phyloP scores from a whole-genome alignment of 371 early-diverging fungal species.

The Lichtheimia ramosa region DNA sequence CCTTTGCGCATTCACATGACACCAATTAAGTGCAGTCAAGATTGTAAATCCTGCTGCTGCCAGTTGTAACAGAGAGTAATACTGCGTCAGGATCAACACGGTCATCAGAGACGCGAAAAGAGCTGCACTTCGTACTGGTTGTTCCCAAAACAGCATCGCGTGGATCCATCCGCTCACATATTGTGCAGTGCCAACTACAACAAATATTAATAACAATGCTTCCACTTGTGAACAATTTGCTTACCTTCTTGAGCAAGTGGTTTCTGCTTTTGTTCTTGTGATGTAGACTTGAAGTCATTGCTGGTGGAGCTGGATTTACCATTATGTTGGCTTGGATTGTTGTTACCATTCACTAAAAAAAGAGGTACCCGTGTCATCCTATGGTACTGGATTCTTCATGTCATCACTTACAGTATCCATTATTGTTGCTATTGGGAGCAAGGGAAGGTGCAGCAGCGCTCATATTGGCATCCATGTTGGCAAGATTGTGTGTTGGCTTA shows the following conservation, averaged over 20 bases:
- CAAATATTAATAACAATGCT: no score
- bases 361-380: no score
- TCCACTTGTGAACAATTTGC: no score
- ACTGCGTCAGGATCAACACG: slow-evolving; percentile 49
- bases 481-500: background rate
- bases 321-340: no score
- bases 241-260: no score
- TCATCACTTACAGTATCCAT: background rate
- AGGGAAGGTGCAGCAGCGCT: background rate
- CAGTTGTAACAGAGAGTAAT: slow-evolving; percentile 57
- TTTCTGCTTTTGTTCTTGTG: background rate
- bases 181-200: slow-evolving; percentile 14
- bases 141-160: slow-evolving; percentile 58
- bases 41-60: slow-evolving; percentile 49
- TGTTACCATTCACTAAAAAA: no score
- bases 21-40: slow-evolving; percentile 50
- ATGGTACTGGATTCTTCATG: no score
- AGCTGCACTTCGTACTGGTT: slow-evolving; percentile 44
- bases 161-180: slow-evolving; percentile 46
- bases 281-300: no score
- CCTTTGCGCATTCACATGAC: slow-evolving; percentile 54
- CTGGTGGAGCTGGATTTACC: no score
- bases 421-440: slow-evolving; percentile 4
- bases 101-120: slow-evolving; percentile 32
- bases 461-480: background rate